A percentile compares a stretch with the other conserved stretches of the same genome.
Evolutionary conservation across 2,329 filamentous ascomycete genomes (phyloP).

Genomic region (Penicillium vulpinum): DNA sequence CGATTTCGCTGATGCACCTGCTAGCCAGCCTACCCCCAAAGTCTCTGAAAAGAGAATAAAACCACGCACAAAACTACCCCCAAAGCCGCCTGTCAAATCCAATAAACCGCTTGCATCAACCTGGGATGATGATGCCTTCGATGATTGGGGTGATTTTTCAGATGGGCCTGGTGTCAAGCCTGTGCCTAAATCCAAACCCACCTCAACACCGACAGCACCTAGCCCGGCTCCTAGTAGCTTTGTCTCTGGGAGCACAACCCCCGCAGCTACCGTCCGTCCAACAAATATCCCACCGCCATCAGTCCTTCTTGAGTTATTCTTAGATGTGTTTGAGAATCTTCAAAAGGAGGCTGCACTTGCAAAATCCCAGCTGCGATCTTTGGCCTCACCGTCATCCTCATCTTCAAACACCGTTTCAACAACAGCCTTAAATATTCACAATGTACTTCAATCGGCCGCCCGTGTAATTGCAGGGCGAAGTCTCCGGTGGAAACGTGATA

Average conservation of each 20-base stretch:
- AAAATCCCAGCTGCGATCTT: conserved; percentile 54
- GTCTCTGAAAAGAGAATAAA: conserved; percentile 12
- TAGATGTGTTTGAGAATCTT: conserved; percentile 67
- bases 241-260: conserved; percentile 10
- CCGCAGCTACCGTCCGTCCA: conserved; percentile 55
- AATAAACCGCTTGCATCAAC: conserved; percentile 13
- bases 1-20: conserved; percentile 19
- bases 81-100: conserved; percentile 10
- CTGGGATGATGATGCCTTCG: conserved; percentile 23
- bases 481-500: conserved; percentile 87
- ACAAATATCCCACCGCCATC: conserved; percentile 88
- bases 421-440: conserved; percentile 29
- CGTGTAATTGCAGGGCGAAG: conserved; percentile 82
- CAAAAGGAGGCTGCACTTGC: conserved; percentile 66
- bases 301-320: conserved; percentile 74
- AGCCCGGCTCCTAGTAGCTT: conserved; percentile 15
- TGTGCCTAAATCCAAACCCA: conserved; percentile 5
- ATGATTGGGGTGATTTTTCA: conserved; percentile 25
- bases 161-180: conserved; percentile 16
- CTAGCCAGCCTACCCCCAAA: conserved; percentile 8
- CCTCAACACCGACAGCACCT: conserved; percentile 7
- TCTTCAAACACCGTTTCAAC: conserved; percentile 12
- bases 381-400: not conserved
- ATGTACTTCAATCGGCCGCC: conserved; percentile 60
- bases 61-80: conserved; percentile 5